Evolutionary conservation across 305 asterid species (phyloP).

Genomic region (Solanum hybrid): DNA sequence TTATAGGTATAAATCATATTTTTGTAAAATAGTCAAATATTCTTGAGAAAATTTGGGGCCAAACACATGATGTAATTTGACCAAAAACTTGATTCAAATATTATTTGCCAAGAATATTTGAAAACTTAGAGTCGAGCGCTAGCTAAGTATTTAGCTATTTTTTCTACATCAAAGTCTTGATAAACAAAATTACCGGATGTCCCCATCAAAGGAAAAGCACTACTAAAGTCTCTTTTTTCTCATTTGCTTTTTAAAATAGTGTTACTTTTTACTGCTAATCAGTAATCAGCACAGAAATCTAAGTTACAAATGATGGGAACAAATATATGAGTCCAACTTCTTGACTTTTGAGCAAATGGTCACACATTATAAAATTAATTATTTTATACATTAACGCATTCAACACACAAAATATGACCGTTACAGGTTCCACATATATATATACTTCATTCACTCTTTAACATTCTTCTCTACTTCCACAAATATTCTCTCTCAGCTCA

Average conservation of each 20-base stretch:
- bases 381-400: neutral
- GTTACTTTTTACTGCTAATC: neutral
- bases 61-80: no score
- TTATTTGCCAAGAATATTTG: no score
- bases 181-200: neutral
- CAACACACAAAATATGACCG: conserved; percentile 38
- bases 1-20: no score
- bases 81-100: no score
- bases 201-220: neutral
- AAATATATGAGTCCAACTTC: neutral
- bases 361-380: neutral
- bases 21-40: no score
- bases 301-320: neutral
- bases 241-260: neutral
- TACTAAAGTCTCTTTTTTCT: neutral
- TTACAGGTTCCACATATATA: conserved; percentile 10
- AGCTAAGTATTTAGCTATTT: no score
- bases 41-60: no score
- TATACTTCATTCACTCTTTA: neutral
- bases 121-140: neutral
- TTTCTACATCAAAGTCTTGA: no score
- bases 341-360: conserved; percentile 1
- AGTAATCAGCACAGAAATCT: neutral
- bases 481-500: neutral
- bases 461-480: neutral